These are phyloP conservation scores for Vitis labrusca DNA, from an alignment of 164 flowering plant genomes.

Conservation along the genomic window DNA sequence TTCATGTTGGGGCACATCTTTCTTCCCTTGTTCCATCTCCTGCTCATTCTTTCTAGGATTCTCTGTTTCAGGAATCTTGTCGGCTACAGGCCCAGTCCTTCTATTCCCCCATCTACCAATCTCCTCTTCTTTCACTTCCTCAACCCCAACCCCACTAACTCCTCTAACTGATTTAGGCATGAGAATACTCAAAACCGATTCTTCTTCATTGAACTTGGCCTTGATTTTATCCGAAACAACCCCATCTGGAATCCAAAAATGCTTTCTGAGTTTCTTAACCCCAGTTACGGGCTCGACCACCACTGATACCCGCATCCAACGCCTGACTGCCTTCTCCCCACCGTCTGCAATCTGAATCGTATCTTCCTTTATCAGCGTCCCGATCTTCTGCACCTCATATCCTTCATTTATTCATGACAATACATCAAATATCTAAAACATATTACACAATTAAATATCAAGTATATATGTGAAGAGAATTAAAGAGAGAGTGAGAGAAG, in stretches of 20 bases:
- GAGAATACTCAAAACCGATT: constrained; percentile 29
- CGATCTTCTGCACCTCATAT: constrained; percentile 28
- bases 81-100: constrained; percentile 11
- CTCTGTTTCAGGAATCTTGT: constrained; percentile 8
- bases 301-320: not conserved
- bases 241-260: constrained; percentile 42
- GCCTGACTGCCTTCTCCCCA: constrained; percentile 26
- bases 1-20: too few species aligned
- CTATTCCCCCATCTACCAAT: not conserved
- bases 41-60: not conserved
- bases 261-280: constrained; percentile 31
- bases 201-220: constrained; percentile 36
- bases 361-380: constrained; percentile 40
- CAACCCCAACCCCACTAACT: constrained; percentile 30
- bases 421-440: not conserved
- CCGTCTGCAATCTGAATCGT: constrained; percentile 35
- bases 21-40: not conserved
- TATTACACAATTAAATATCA: too few species aligned
- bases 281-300: constrained; percentile 10
- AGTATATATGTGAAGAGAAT: not conserved
- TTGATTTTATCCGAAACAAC: constrained; percentile 36
- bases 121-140: constrained; percentile 18
- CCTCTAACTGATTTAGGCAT: constrained; percentile 49
- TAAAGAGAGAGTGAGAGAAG: not conserved
- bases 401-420: constrained; percentile 24